phyloP scores from a whole-genome alignment of 2,329 filamentous ascomycete species.

The Ophiocordyceps australis region DNA sequence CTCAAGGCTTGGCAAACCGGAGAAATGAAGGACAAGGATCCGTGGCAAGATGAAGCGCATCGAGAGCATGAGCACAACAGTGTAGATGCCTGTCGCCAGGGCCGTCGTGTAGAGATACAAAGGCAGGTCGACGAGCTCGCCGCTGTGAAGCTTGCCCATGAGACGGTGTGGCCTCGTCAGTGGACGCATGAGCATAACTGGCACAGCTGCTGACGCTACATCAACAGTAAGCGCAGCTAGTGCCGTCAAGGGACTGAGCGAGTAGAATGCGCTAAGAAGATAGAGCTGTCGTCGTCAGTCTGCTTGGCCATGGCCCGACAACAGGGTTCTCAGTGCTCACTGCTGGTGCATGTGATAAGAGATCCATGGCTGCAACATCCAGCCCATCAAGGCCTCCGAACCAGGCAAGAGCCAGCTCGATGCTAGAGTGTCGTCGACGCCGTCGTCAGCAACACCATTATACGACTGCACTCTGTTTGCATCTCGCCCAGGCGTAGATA shows the following conservation, averaged over 20 bases:
- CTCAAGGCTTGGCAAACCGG: conserved; percentile 49
- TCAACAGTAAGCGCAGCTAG: conserved; percentile 48
- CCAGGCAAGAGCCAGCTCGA: conserved; percentile 59
- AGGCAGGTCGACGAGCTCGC: conserved; percentile 44
- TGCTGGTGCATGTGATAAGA: conserved; percentile 59
- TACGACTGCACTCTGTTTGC: too few species aligned
- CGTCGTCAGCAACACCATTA: conserved; percentile 2
- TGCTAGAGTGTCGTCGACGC: conserved; percentile 18
- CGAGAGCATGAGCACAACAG: conserved; percentile 49
- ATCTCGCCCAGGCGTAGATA: too few species aligned
- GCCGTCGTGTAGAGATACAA: conserved; percentile 47
- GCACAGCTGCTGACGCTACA: conserved; percentile 47
- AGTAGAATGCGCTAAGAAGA: conserved; percentile 64
- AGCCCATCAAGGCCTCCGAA: conserved; percentile 54
- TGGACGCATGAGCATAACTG: conserved; percentile 58
- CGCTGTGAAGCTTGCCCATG: conserved; percentile 34
- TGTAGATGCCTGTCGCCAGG: conserved; percentile 57
- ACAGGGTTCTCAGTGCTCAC: conserved; percentile 13
- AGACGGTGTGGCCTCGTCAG: conserved; percentile 45
- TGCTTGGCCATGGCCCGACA: not conserved
- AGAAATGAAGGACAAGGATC: conserved; percentile 59
- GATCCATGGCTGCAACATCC: conserved; percentile 45
- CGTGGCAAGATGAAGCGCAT: conserved; percentile 53
- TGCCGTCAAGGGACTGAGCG: conserved; percentile 41
- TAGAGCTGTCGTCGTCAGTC: conserved; percentile 34